Conservation (phyloP, 75 land plant species). For the Pinus taeda region DNA sequence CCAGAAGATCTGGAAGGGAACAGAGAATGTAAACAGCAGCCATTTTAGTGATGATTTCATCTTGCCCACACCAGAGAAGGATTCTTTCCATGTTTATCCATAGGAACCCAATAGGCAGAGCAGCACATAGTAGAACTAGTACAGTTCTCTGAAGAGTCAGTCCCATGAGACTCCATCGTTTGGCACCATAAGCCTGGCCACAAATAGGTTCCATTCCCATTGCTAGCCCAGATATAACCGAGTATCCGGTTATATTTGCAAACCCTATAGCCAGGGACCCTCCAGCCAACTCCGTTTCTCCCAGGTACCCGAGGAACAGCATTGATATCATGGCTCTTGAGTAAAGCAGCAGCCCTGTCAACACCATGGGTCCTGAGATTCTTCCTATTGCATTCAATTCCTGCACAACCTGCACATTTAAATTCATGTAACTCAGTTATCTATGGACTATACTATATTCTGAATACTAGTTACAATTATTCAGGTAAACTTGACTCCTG, state of each 20-base stretch:
- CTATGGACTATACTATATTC: too few species aligned
- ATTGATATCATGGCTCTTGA: conserved; percentile 42
- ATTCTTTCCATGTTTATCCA: conserved; percentile 46
- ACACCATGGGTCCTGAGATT: conserved; percentile 34
- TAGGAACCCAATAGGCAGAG: conserved; percentile 38
- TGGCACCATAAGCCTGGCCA: conserved; percentile 46
- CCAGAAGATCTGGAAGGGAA: conserved; percentile 39
- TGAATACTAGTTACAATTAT: too few species aligned
- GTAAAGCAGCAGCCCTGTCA: conserved; percentile 44
- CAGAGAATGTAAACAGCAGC: conserved; percentile 24
- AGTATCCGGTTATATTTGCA: conserved; percentile 54
- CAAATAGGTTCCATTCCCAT: conserved; percentile 63
- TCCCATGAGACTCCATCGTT: conserved; percentile 28
- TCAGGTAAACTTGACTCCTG: too few species aligned
- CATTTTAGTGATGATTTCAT: conserved; percentile 15
- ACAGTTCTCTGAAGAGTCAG: conserved; percentile 37
- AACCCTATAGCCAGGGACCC: conserved; percentile 49
- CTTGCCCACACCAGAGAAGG: conserved; percentile 42
- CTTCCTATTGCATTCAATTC: conserved; percentile 4
- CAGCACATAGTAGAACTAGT: conserved; percentile 35
- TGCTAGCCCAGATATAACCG: conserved; percentile 44
- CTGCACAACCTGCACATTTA: too few species aligned
- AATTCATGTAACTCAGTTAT: too few species aligned
- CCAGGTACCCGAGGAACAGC: conserved; percentile 51
- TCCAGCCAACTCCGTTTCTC: conserved; percentile 49